Evolutionary conservation across 495 filamentous ascomycete species (phyloP).

Genomic region (Aspergillus funiculosus): DNA sequence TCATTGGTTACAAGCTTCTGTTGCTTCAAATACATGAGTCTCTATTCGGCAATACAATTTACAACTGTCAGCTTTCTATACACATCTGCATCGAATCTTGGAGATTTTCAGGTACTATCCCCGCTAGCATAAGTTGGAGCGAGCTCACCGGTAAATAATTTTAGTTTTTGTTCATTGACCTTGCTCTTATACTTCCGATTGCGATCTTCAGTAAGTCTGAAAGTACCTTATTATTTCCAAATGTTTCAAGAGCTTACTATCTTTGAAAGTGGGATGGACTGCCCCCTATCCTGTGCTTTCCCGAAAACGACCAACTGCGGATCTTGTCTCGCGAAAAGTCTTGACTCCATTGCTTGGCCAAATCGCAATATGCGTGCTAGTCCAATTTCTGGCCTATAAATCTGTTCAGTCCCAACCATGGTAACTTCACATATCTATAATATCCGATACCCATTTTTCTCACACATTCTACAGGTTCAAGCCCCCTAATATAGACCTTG

Average conservation of each 20-base stretch:
- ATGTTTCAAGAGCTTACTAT: constrained; percentile 1
- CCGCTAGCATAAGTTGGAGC: too few species aligned
- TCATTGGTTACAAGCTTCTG: constrained; percentile 96
- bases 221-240: background rate
- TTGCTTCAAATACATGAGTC: constrained; percentile 99
- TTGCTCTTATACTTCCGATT: constrained; percentile 88
- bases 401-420: constrained; percentile 71
- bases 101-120: constrained; percentile 77
- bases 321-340: constrained; percentile 89
- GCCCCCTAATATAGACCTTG: constrained; percentile 64
- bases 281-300: constrained; percentile 73
- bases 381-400: constrained; percentile 68
- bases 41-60: constrained; percentile 99
- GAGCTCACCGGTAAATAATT: background rate
- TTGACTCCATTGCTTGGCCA: constrained; percentile 86
- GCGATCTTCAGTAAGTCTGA: constrained; percentile 78
- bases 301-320: constrained; percentile 82
- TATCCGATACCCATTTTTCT: constrained; percentile 2
- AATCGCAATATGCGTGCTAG: constrained; percentile 71
- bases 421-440: constrained; percentile 36
- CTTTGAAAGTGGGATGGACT: constrained; percentile 83
- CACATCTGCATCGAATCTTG: constrained; percentile 89
- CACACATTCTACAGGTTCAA: constrained; percentile 54
- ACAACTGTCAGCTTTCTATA: constrained; percentile 98
- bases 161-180: constrained; percentile 88